Base-by-base conservation (phyloP, 768 basidiomycete genomes). In the Postia placenta region DNA sequence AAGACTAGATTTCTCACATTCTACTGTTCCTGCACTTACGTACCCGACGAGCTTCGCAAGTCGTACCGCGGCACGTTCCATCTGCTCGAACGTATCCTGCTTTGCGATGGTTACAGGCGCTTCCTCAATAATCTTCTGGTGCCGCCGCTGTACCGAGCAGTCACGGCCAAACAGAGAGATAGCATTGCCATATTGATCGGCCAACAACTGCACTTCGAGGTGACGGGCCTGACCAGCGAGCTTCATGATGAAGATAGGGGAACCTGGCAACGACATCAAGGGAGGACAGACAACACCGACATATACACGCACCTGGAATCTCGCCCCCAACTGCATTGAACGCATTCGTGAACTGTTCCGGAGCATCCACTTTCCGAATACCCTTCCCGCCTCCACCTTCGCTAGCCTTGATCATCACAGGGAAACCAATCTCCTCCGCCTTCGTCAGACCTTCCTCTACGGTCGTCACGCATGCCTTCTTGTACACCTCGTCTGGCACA, bases 181-280 rank as follows among this genome's bases (percentile, higher is more conserved):
- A 24, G 96, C 96, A 67, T 96, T 94, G 49, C 96, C 96, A 65
- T 99, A 99, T 67, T 99, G 96, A 71, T 99, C 96, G 42, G 96
- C 96, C 30, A 99, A 82, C 30, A 99, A 81, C 67, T 99, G 96
- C 24, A 98, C 96, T 68, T 99, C 96, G 60, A 99, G 73, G 70
- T 99, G 96, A 55, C 96, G 88, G 39, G 96, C 96, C 58, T 92
- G 87, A 11, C 95, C 93, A 28, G 96, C 96, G 49, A 99, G 86
- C 74, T 98, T 98, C 96, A 99, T 99, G 72, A 99, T 89, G 70
- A 99, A 99, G 58, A 99, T 93, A 44, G 96, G 96, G 0, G 96
- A 98, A 37, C 96, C 96, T 83, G 40, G 17, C 23, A 44, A 14
- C 33, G 50, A 54, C 28, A 50, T 53, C 42, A 54, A 46, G n/a